Conservation (phyloP, 1,284 basidiomycete genomes). For the Malassezia equina region DNA sequence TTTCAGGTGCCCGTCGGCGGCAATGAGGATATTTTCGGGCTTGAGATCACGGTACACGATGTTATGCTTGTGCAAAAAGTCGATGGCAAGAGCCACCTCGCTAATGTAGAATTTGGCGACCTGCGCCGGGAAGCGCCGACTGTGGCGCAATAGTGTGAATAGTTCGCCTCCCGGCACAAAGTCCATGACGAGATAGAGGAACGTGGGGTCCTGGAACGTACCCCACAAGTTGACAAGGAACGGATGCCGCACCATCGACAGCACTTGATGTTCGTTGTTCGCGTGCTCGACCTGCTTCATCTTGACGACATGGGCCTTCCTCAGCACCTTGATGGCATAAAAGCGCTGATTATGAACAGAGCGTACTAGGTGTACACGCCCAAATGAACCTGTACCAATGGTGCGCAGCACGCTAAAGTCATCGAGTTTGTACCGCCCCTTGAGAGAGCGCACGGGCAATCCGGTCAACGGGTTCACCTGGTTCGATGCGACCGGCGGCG, state of each 20-base stretch:
- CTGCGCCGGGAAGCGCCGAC: constrained; percentile 86
- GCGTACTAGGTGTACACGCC: constrained; percentile 42
- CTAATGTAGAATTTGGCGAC: constrained; percentile 99
- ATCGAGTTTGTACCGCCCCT: constrained; percentile 40
- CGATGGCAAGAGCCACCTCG: constrained; percentile 87
- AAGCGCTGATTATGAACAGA: constrained; percentile 42
- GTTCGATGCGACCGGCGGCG: not conserved
- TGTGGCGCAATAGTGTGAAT: constrained; percentile 54
- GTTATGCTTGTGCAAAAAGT: constrained; percentile 77
- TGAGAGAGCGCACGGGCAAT: constrained; percentile 24
- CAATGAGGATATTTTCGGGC: constrained; percentile 90
- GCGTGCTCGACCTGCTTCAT: constrained; percentile 98
- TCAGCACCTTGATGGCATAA: constrained; percentile 46
- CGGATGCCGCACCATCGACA: constrained; percentile 79
- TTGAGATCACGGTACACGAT: constrained; percentile 97
- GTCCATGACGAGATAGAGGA: constrained; percentile 99
- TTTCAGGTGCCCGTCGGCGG: constrained; percentile 90
- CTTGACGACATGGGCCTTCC: constrained; percentile 70
- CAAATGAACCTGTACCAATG: constrained; percentile 44
- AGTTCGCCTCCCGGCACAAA: constrained; percentile 96
- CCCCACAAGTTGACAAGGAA: constrained; percentile 99
- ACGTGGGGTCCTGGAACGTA: constrained; percentile 82
- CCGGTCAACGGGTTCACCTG: not conserved
- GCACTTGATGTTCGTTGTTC: constrained; percentile 84
- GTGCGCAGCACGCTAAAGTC: constrained; percentile 43